These are phyloP conservation scores for Lipomyces anomalus DNA, from an alignment of 805 yeast species.

Conservation along the genomic window DNA sequence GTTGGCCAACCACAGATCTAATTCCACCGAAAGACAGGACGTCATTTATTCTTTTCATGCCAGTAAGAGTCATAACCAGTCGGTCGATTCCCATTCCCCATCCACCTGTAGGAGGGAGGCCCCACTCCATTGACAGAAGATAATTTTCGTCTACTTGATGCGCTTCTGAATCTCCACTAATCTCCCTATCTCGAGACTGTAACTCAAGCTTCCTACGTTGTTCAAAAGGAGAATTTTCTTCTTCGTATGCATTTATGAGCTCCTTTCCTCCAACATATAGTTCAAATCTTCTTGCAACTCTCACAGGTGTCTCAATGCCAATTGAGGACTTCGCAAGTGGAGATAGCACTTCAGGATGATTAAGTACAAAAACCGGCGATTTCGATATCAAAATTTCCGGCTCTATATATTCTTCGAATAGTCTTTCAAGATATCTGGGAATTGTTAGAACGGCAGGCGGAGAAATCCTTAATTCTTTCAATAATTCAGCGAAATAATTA, in stretches of 20 bases:
- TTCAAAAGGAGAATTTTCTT: conserved; percentile 78
- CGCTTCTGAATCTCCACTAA: conserved; percentile 54
- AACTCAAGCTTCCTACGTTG: conserved; percentile 58
- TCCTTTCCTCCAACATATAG: conserved; percentile 75
- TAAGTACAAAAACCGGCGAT: conserved; percentile 65
- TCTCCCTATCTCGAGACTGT: conserved; percentile 49
- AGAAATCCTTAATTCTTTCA: conserved; percentile 35
- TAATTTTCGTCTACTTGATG: conserved; percentile 67
- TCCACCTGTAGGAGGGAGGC: conserved; percentile 97
- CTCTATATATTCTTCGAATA: conserved; percentile 61
- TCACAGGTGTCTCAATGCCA: conserved; percentile 32
- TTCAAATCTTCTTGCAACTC: conserved; percentile 70
- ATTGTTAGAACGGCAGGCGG: conserved; percentile 36
- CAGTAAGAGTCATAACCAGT: conserved; percentile 70
- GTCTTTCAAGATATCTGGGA: conserved; percentile 56
- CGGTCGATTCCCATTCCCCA: conserved; percentile 96
- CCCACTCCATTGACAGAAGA: conserved; percentile 77
- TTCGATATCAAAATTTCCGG: conserved; percentile 41
- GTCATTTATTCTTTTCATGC: conserved; percentile 59
- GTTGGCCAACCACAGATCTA: conserved; percentile 63
- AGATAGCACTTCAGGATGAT: conserved; percentile 80
- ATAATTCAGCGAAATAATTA: too few species aligned
- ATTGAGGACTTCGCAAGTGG: conserved; percentile 74
- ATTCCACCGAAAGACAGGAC: conserved; percentile 72
- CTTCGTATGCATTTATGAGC: conserved; percentile 90